phyloP scores from a whole-genome alignment of 345 rosid species.

The Balakata baccata region DNA sequence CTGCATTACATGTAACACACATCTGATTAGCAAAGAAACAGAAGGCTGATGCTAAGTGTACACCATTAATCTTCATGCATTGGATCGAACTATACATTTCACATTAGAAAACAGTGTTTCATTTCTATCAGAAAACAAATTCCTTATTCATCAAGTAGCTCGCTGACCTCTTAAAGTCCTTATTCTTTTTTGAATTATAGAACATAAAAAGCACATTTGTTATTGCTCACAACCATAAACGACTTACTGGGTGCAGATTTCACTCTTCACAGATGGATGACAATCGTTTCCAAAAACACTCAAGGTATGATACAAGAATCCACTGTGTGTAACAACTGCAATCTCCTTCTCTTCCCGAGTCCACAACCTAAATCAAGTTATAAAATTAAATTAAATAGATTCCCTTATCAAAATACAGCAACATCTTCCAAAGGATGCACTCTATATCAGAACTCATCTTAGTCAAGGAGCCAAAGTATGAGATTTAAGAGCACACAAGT shows the following conservation, averaged over 20 bases:
- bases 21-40: slow-evolving; percentile 15
- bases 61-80: not conserved
- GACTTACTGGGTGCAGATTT: slow-evolving; percentile 59
- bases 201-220: not conserved
- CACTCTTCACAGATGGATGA: slow-evolving; percentile 45
- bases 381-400: not conserved
- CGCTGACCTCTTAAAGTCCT: too few relatives aligned
- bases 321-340: slow-evolving; percentile 73
- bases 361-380: slow-evolving; percentile 54
- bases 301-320: slow-evolving; percentile 53
- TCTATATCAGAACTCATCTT: not conserved
- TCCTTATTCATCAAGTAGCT: too few relatives aligned
- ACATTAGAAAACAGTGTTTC: too few relatives aligned
- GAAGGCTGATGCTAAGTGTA: not conserved
- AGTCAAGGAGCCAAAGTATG: not conserved
- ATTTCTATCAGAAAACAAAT: too few relatives aligned
- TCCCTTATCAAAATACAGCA: not conserved
- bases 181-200: too few relatives aligned
- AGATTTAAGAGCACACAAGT: too few relatives aligned
- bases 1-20: slow-evolving; percentile 38
- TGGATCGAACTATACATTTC: not conserved
- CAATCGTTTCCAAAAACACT: slow-evolving; percentile 55
- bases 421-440: not conserved
- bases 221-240: slow-evolving; percentile 4
- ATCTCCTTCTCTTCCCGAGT: slow-evolving; percentile 70